Evolutionary conservation across 1,139 yeast species (phyloP), one percentile per base, ranked within the genome.

Genomic region (Yamadazyma sp.): DNA sequence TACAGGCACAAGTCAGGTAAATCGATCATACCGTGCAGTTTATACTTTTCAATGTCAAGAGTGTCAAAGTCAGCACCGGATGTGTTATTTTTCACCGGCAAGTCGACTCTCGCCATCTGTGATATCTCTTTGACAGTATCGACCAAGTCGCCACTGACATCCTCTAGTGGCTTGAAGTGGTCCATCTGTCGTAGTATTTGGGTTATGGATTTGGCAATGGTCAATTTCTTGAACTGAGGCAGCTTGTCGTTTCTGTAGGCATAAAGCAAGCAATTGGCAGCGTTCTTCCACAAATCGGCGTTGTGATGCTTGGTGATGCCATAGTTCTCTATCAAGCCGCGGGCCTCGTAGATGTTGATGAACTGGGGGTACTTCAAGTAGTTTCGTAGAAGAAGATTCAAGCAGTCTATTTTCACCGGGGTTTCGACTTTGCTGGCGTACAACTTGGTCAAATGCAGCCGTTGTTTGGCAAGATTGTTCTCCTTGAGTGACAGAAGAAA

Each of bases 361-460:
- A 45, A 49, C 11, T 33, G 36, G 3, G 48, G 50, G 32, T 45
- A 31, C n/a, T 40, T 40, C 18, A 49, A 12, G 17, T 44, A 41
- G 26, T 40, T 46, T 16, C 31, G 34, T 16, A 49, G 38, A 3
- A 47, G 30, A 12, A 49, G 16, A 28, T 45, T 42, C 4, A 48
- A 31, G 35, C 53, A 49, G 25, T 45, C 42, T 31, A 33, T 9
- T 29, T 48, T 48, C 17, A 34, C 16, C 15, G 18, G 10, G 4
- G 10, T 11, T 4, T 37, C 26, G n/a, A 24, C 14, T 12, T 17
- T 17, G 4, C 31, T 17, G 17, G 20, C 15, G 34, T 33, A 41
- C 5, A 41, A 20, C 14, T 34, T 27, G 22, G 25, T 14, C 24
- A 40, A 36, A 16, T 18, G 20, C n/a, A 12, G 20, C 16, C 25